Conservation (phyloP, 106 monocot genomes). For the Dendrobium catenatum region DNA sequence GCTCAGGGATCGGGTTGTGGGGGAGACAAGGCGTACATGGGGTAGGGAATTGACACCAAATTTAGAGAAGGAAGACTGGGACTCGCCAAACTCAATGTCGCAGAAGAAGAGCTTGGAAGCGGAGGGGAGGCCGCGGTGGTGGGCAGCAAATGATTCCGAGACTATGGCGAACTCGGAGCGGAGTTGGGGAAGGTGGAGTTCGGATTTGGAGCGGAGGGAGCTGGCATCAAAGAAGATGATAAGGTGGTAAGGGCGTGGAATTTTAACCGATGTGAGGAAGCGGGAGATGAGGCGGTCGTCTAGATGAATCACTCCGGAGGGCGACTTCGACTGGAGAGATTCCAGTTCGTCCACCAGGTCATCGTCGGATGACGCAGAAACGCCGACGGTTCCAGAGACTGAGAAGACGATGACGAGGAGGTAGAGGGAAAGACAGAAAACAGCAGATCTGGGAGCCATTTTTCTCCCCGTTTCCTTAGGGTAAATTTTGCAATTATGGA, state of each 20-base stretch:
- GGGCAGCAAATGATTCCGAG: slow-evolving; percentile 46
- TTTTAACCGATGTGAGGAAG: slow-evolving; percentile 49
- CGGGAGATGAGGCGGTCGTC: slow-evolving; percentile 54
- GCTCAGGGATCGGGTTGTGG: slow-evolving; percentile 19
- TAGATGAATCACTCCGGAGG: slow-evolving; percentile 81
- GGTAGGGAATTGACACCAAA: slow-evolving; percentile 83
- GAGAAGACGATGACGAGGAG: slow-evolving; percentile 16
- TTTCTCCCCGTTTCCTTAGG: neutral
- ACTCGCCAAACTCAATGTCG: slow-evolving; percentile 86
- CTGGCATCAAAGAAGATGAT: slow-evolving; percentile 88
- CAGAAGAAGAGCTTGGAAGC: slow-evolving; percentile 68
- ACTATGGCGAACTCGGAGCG: slow-evolving; percentile 70
- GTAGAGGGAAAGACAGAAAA: neutral
- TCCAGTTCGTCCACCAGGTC: slow-evolving; percentile 66
- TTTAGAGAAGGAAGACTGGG: slow-evolving; percentile 63
- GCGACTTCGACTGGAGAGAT: slow-evolving; percentile 45
- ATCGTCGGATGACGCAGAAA: slow-evolving; percentile 6
- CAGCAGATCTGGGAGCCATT: slow-evolving; percentile 19
- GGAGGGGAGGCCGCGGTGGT: slow-evolving; percentile 18
- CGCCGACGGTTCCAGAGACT: neutral
- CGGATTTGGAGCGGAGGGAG: slow-evolving; percentile 67
- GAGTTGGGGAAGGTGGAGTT: slow-evolving; percentile 84
- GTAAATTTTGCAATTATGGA: too few relatives aligned
- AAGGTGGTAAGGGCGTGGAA: slow-evolving; percentile 69
- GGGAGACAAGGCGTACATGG: slow-evolving; percentile 61